Evolutionary conservation across 306 rosid genomes (phyloP).

Genomic region (Pyrus communis): DNA sequence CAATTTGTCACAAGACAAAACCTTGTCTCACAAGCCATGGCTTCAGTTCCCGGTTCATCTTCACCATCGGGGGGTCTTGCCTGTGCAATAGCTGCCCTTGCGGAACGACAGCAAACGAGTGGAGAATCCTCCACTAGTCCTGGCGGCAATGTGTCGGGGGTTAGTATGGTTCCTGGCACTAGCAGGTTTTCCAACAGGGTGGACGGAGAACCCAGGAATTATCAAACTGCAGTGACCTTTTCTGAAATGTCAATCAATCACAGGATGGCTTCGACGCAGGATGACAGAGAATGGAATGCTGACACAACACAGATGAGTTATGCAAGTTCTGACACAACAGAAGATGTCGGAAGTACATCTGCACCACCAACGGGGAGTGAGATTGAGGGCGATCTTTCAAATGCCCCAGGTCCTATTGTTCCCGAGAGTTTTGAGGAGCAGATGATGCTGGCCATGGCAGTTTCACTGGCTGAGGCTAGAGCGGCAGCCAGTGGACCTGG

Average conservation of each 20-base stretch:
- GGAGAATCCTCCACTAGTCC: slow-evolving; percentile 50
- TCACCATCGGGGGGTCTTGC: slow-evolving; percentile 96
- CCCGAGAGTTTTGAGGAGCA: slow-evolving; percentile 97
- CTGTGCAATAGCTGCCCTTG: slow-evolving; percentile 94
- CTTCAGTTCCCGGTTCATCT: slow-evolving; percentile 48
- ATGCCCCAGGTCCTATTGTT: slow-evolving; percentile 41
- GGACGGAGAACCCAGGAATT: slow-evolving; percentile 40
- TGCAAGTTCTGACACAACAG: slow-evolving; percentile 45
- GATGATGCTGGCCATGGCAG: slow-evolving; percentile 97
- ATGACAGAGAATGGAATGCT: slow-evolving; percentile 50
- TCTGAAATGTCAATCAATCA: slow-evolving; percentile 32
- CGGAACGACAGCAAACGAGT: slow-evolving; percentile 82
- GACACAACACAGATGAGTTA: slow-evolving; percentile 57
- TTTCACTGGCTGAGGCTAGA: slow-evolving; percentile 84
- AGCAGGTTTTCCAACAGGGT: slow-evolving; percentile 49
- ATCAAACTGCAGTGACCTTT: slow-evolving; percentile 41
- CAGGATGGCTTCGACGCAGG: slow-evolving; percentile 26
- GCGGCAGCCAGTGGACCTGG: slow-evolving; percentile 52
- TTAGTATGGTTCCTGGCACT: slow-evolving; percentile 47
- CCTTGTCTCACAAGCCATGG: slow-evolving; percentile 35
- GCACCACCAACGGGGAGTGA: slow-evolving; percentile 38
- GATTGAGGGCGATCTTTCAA: slow-evolving; percentile 45
- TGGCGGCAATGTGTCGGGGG: slow-evolving; percentile 35
- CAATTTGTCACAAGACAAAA: slow-evolving; percentile 35
- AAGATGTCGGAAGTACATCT: slow-evolving; percentile 32